Evolutionary conservation across 2,329 filamentous ascomycete species (phyloP), one percentile per base, ranked within the genome.

Genomic region (Lasiodiplodia hormozganensis): DNA sequence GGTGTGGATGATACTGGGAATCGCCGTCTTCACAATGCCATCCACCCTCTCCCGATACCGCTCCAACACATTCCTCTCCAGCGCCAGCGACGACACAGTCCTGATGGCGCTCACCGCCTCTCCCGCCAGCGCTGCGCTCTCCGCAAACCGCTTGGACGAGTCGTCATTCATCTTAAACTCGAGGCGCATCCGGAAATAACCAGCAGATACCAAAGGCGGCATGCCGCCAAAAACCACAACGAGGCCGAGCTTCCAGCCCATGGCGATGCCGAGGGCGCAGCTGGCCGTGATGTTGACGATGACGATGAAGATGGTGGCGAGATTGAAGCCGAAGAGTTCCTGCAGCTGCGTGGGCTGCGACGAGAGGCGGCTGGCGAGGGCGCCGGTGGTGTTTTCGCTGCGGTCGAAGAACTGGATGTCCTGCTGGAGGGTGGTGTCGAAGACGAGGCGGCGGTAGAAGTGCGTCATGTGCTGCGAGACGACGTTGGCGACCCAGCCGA

Each of bases 61-160:
- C 58, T 89, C 85, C 73, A 92, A 86, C 4, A 97, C 92, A 74
- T 96, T 92, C 0, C 86, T 79, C 80, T 97, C 94, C 12, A 94
- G 89, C 0, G 93, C 97, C 52, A 97, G 85, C 3, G 92, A 92
- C 8, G 94, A 94, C 16, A 97, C 94, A 2, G 94, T 97, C 65
- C 94, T 91, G 73, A 97, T 97, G 11, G 93, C 91, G 1, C 92
- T 93, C 47, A 94, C 96, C 58, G 94, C 93, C 78, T 97, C 94
- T 60, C 93, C 96, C 14, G 94, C 94, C 77, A 90, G 97, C 68
- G 89, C 90, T 8, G 94, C 94, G 68, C 92, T 96, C 40, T 85
- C 84, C 73, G 92, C 89, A 74, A 97, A 97, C 0, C 92, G 92
- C 67, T 84, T 84, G 3, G 79, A 78, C 60, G 74, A 73, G 10